Conservation (phyloP, 345 rosid species). For the Hirschfeldia incana region DNA sequence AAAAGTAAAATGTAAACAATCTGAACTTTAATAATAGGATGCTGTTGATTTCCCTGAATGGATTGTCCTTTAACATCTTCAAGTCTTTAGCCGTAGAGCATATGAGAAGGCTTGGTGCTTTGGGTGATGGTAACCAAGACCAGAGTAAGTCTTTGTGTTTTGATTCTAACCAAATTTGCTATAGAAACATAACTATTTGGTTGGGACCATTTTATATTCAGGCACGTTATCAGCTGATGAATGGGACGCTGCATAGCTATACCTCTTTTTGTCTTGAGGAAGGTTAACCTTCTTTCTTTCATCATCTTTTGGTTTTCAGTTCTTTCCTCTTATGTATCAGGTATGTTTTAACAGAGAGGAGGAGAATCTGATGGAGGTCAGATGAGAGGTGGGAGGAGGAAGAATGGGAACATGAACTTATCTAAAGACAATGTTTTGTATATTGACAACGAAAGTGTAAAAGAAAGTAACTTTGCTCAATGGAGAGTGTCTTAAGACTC, state of each 20-base stretch:
- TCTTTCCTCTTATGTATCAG: not conserved
- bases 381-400: slow-evolving; percentile 45
- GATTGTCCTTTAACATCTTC: slow-evolving; percentile 86
- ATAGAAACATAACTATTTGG: not conserved
- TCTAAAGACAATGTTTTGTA: slow-evolving; percentile 60
- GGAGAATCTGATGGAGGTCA: slow-evolving; percentile 63
- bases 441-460: slow-evolving; percentile 22
- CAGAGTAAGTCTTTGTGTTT: slow-evolving; percentile 55
- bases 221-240: slow-evolving; percentile 89
- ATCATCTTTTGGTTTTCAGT: not conserved
- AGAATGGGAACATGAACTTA: slow-evolving; percentile 81
- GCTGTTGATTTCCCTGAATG: slow-evolving; percentile 98
- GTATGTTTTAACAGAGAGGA: slow-evolving; percentile 57
- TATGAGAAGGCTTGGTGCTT: slow-evolving; percentile 90
- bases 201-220: slow-evolving; percentile 20
- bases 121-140: slow-evolving; percentile 93
- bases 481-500: slow-evolving; percentile 5
- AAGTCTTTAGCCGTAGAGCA: slow-evolving; percentile 85
- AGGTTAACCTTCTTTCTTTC: slow-evolving; percentile 48
- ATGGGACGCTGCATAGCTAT: slow-evolving; percentile 95
- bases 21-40: slow-evolving; percentile 48
- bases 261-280: slow-evolving; percentile 73
- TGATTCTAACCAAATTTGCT: not conserved
- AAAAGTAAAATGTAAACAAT: too few species aligned
- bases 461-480: slow-evolving; percentile 6